Base-by-base conservation (phyloP, 176 grass and related monocot species). In the Leersia perrieri region DNA sequence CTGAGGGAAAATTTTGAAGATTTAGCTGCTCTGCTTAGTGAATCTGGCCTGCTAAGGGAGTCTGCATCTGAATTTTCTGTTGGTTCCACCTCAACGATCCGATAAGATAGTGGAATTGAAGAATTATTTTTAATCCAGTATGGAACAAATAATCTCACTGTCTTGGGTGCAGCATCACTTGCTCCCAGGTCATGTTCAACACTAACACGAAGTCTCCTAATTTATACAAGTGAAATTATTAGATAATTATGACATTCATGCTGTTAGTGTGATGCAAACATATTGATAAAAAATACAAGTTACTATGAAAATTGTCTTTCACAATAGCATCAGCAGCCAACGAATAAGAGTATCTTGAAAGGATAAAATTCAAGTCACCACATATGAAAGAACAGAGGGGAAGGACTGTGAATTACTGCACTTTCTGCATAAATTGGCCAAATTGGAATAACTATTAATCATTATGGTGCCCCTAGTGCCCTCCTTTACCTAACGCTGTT, bases 101-200 rank as follows among this genome's bases (percentile, higher is more conserved):
- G 90, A 87, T 95, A 98, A 63, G 86, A 89, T 74, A 98, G 79
- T 78, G 86, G 86, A 74, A 95, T 47, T 66, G 86, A 66, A 75
- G 92, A 95, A 88, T 84, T 74, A 76, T 98, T 98, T 80, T 93
- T 91, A 60, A 98, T 98, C 95, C 95, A 98, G 68, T 98, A 98
- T 72, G 95, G 92, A 58, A 98, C 95, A 87, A 98, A 98, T 57
- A 98, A 87, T 81, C 95, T 92, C 63, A 98, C 63, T 6, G 92
- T 93, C 82, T 98, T 98, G 13, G 88, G 88, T 78, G 95, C 88
- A 45, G 88, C 88, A 86, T 91, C 90, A 89, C 88, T 94, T 86
- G 92, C 90, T 57, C 95, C 95, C 10, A 89, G 49, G 44, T 98
- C 95, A 84, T 82, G 92, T 87, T 98, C 95, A 80, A 98, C 90